Evolutionary conservation across 345 rosid species (phyloP).

Genomic region (Isatis tinctoria): DNA sequence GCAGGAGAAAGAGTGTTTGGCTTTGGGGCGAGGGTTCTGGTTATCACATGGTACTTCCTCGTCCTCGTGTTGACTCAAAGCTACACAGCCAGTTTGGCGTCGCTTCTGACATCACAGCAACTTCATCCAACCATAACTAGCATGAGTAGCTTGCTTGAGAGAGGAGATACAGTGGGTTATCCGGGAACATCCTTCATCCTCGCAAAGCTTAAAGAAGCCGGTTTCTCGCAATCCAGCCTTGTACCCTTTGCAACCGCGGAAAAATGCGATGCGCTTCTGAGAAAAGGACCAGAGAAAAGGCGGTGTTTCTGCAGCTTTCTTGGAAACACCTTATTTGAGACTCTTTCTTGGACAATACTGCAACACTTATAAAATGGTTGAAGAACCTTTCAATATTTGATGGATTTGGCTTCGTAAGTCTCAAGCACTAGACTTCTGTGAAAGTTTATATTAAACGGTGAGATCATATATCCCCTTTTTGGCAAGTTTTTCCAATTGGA

Average conservation of each 20-base stretch:
- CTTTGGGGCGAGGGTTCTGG: slow-evolving; percentile 44
- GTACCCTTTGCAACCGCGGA: slow-evolving; percentile 1
- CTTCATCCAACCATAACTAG: slow-evolving; percentile 46
- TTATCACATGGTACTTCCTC: slow-evolving; percentile 62
- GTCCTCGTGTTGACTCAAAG: slow-evolving; percentile 66
- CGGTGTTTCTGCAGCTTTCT: slow-evolving; percentile 41
- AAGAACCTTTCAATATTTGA: slow-evolving; percentile 30
- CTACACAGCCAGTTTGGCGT: slow-evolving; percentile 68
- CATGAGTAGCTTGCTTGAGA: slow-evolving; percentile 35
- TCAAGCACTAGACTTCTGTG: neutral
- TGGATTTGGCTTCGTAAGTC: slow-evolving; percentile 51
- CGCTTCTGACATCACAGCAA: slow-evolving; percentile 52
- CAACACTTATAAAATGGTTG: slow-evolving; percentile 34
- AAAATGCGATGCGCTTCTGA: slow-evolving; percentile 34
- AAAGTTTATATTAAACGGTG: neutral
- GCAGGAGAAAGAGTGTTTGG: slow-evolving; percentile 60
- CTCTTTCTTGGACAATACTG: slow-evolving; percentile 39
- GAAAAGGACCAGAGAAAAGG: slow-evolving; percentile 33
- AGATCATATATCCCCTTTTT: neutral
- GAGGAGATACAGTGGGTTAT: slow-evolving; percentile 44
- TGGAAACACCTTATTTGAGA: slow-evolving; percentile 35
- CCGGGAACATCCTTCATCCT: slow-evolving; percentile 32
- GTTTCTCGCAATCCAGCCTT: slow-evolving; percentile 25
- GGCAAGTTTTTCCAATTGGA: slow-evolving; percentile 40
- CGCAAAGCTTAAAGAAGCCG: slow-evolving; percentile 28